Conservation (phyloP, 495 filamentous ascomycete species). For the Thozetella sp. region DNA sequence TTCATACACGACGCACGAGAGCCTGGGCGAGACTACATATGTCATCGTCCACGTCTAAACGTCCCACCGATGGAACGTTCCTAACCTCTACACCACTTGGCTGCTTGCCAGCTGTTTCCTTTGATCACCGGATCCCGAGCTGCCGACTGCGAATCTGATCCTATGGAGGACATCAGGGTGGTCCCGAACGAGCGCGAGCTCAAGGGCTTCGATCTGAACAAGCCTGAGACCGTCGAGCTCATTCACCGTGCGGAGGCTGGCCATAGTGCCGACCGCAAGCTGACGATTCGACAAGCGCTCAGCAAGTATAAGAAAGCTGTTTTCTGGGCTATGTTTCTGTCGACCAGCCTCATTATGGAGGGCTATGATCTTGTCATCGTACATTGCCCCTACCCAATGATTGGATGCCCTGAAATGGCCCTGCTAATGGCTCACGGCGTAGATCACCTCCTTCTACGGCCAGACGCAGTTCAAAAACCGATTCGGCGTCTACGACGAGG, state of each 20-base stretch:
- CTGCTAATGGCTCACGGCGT: neutral
- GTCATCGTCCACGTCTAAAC: neutral
- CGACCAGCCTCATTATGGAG: conserved; percentile 45
- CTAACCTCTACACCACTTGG: neutral
- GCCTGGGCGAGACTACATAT: neutral
- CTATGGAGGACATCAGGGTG: conserved; percentile 10
- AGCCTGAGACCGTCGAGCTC: conserved; percentile 19
- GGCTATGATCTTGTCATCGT: conserved; percentile 44
- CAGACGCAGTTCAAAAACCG: conserved; percentile 9
- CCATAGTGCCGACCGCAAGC: conserved; percentile 19
- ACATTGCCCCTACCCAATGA: neutral
- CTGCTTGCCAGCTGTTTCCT: neutral
- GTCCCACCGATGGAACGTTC: neutral
- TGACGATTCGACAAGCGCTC: conserved; percentile 25
- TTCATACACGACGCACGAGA: neutral
- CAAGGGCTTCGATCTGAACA: conserved; percentile 18
- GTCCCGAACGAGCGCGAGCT: conserved; percentile 22
- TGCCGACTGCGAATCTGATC: neutral
- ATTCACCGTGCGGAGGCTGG: conserved; percentile 10
- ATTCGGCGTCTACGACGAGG: neutral
- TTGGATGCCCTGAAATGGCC: neutral
- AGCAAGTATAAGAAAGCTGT: conserved; percentile 29
- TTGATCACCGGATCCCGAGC: neutral
- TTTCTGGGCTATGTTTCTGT: conserved; percentile 39
- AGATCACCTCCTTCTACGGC: conserved; percentile 32